Base-by-base conservation (phyloP, 164 flowering plant genomes). In the Aristolochia contorta region DNA sequence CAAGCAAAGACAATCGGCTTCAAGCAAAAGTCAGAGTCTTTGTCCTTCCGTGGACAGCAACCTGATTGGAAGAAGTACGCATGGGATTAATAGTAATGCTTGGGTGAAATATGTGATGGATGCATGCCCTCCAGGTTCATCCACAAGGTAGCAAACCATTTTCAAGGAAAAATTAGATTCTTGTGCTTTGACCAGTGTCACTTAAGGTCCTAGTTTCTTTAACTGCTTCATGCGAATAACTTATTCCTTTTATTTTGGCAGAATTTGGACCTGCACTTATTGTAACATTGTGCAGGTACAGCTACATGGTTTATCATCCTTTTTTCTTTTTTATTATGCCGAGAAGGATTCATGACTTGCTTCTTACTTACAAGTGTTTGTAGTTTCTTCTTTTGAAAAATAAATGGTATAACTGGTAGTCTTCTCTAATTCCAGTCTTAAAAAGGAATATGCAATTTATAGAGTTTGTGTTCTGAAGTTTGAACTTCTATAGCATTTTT, bases 1-100 rank as follows among this genome's bases (percentile, higher is more conserved):
- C 79, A 87, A 92, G 96, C 81, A 84, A 92, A 92, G 98, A 67
- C 96, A 86, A 65, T 81, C 87, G 69, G 89, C 94, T 79, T 77
- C 94, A 69, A 84, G 80, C 78, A 80, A 77, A 79, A 75, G 71
- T 80, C 86, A 83, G 56, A 77, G 78, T 72, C 62, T 77, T 22
- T 70, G 65, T 43, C 61, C 82, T 52, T 66, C 79, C 10, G 70
- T 86, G 56, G 91, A 83, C 50, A 69, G 74, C 30, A 75, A 65
- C 70, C 82, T 76, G 55, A 9, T 55, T 27, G 86, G 78, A 57
- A 80, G 72, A 76, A 71, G 55, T 72, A 47, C 61, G 65, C 49
- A 61, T 41, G 84, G 75, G 51, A 59, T 67, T 48, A 74, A 67
- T 72, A 54, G 72, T 53, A 56, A 79, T 41, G 59, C 88, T 50